Evolutionary conservation across 805 yeast species (phyloP).

Genomic region (Teunomyces pallodes): DNA sequence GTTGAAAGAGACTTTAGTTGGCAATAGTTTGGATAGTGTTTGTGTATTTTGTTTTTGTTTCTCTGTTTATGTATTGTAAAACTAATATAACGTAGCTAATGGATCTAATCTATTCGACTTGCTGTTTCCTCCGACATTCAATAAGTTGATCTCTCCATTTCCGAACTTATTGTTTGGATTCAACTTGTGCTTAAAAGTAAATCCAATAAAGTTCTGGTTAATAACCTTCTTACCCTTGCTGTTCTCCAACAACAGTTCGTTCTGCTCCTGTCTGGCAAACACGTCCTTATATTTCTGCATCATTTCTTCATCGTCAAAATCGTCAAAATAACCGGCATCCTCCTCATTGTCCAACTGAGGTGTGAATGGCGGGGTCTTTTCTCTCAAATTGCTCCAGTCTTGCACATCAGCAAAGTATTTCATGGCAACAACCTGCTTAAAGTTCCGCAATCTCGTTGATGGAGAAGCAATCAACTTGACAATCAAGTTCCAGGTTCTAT

Average conservation of each 20-base stretch:
- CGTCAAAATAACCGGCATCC: conserved; percentile 98
- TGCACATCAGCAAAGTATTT: conserved; percentile 76
- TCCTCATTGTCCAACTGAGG: conserved; percentile 96
- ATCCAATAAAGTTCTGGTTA: conserved; percentile 74
- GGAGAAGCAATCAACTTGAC: conserved; percentile 79
- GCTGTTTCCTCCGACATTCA: conserved; percentile 21
- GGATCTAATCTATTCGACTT: conserved; percentile 37
- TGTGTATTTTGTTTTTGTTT: background rate
- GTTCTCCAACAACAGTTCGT: conserved; percentile 74
- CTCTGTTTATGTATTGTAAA: too few species aligned
- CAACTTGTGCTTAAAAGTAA: conserved; percentile 86
- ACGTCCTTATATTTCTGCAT: conserved; percentile 98
- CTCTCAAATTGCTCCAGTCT: conserved; percentile 70
- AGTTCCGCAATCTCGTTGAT: conserved; percentile 66
- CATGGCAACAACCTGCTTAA: conserved; percentile 77
- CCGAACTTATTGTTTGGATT: conserved; percentile 51
- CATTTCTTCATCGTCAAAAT: conserved; percentile 91
- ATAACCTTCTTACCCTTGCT: conserved; percentile 46
- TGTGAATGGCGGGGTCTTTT: conserved; percentile 84
- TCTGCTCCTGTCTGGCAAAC: conserved; percentile 83
- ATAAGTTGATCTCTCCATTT: conserved; percentile 35
- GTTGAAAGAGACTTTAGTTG: conserved; percentile 59
- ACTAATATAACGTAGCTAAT: conserved; percentile 41
- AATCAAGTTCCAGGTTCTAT: conserved; percentile 92
- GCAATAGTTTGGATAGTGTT: conserved; percentile 26